Conservation (phyloP, 441 rosid genomes). For the Codiaeum variegatum region DNA sequence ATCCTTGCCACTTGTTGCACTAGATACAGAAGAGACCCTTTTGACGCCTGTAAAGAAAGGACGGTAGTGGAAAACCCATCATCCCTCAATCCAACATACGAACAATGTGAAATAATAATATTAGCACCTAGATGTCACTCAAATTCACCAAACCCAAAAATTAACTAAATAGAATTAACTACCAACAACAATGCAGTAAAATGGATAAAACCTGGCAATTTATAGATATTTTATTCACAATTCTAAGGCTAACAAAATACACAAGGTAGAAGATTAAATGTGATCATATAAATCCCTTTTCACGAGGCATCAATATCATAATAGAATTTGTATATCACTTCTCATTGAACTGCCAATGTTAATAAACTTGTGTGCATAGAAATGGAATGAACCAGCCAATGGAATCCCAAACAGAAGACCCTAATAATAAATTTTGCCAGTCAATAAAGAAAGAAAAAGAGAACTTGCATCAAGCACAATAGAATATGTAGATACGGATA, state of each 20-base stretch:
- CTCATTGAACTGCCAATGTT: not conserved
- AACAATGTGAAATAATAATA: not conserved
- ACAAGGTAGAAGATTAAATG: not conserved
- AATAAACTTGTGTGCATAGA: not conserved
- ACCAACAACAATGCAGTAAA: not conserved
- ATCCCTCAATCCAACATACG: not conserved
- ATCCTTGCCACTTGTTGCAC: slow-evolving; percentile 74
- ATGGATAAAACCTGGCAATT: not conserved
- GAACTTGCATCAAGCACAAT: slow-evolving; percentile 1
- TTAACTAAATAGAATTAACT: not conserved
- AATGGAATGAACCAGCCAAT: not conserved
- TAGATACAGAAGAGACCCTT: slow-evolving; percentile 60
- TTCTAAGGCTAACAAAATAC: not conserved
- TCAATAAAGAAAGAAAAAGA: not conserved
- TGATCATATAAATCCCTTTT: not conserved
- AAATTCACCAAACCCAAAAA: not conserved
- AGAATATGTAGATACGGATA: too few relatives aligned
- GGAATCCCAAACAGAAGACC: not conserved
- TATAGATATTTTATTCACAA: not conserved
- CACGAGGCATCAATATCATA: not conserved
- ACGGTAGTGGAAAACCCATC: slow-evolving; percentile 1
- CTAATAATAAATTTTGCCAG: not conserved
- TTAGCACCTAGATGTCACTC: not conserved
- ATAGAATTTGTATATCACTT: not conserved
- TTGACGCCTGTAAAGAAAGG: slow-evolving; percentile 42